phyloP scores from a whole-genome alignment of 768 basidiomycete species.

The Termitomyces eurrhizus region DNA sequence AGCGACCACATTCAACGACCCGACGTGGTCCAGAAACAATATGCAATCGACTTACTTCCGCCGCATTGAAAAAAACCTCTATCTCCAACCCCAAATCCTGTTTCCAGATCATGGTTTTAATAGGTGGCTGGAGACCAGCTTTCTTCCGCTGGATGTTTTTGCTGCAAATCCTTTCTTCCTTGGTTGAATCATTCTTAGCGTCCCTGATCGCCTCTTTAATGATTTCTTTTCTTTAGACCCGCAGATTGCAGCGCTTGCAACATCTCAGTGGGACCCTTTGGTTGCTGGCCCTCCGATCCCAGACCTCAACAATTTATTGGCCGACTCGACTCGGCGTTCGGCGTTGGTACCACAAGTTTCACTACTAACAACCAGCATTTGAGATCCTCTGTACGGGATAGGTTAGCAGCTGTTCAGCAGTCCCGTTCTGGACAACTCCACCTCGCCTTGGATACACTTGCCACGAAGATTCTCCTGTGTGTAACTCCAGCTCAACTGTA shows the following conservation, averaged over 20 bases:
- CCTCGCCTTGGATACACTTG: slow-evolving; percentile 23
- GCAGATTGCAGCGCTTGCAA: slow-evolving; percentile 19
- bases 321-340: slow-evolving; percentile 18
- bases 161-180: slow-evolving; percentile 9
- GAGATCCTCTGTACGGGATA: slow-evolving; percentile 23
- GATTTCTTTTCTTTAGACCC: slow-evolving; percentile 19
- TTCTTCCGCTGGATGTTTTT: slow-evolving; percentile 2
- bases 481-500: slow-evolving; percentile 10
- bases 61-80: slow-evolving; percentile 21
- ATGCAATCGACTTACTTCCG: slow-evolving; percentile 26
- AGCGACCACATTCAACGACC: slow-evolving; percentile 21
- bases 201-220: slow-evolving; percentile 16
- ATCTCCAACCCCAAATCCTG: slow-evolving; percentile 8
- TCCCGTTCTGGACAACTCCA: slow-evolving; percentile 12
- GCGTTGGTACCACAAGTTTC: slow-evolving; percentile 17
- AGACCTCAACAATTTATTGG: slow-evolving; percentile 21
- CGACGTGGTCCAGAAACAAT: slow-evolving; percentile 23
- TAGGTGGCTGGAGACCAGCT: slow-evolving; percentile 27
- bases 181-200: slow-evolving; percentile 21
- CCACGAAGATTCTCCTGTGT: slow-evolving; percentile 21
- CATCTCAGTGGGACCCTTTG: slow-evolving; percentile 7
- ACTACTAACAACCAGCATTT: slow-evolving; percentile 22
- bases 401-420: slow-evolving; percentile 16
- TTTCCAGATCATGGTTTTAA: slow-evolving; percentile 24
- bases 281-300: slow-evolving; percentile 13